phyloP scores from a whole-genome alignment of 169 alveolate genomes.

The Cryptosporidium ubiquitum region DNA sequence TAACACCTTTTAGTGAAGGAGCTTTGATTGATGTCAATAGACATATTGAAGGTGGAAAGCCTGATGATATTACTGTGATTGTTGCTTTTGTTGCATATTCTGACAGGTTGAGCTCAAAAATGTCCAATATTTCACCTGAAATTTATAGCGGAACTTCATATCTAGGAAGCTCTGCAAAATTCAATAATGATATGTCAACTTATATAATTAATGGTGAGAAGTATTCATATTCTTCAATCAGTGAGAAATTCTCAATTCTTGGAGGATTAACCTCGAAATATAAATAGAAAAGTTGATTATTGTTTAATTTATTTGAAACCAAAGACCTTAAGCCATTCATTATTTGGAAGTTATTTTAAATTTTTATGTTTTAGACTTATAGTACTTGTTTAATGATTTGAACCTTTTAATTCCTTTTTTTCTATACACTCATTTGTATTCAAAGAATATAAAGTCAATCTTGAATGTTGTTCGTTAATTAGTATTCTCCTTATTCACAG shows the following conservation, averaged over 20 bases:
- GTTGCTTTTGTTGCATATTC: slow-evolving; percentile 76
- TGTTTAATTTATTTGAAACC: not conserved
- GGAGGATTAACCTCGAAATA: slow-evolving; percentile 30
- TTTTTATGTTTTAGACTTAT: not conserved
- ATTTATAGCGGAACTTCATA: slow-evolving; percentile 51
- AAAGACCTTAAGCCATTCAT: not conserved
- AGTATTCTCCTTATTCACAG: not conserved
- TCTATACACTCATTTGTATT: not conserved
- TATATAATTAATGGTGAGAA: slow-evolving; percentile 71
- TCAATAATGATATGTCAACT: slow-evolving; percentile 47
- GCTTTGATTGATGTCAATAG: slow-evolving; percentile 77
- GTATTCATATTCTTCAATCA: slow-evolving; percentile 57
- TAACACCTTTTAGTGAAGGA: slow-evolving; percentile 79
- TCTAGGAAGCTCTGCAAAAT: slow-evolving; percentile 70
- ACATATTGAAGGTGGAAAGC: slow-evolving; percentile 81
- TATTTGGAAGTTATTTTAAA: not conserved
- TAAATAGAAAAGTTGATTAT: not conserved
- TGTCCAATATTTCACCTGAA: slow-evolving; percentile 55
- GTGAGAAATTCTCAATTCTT: slow-evolving; percentile 43
- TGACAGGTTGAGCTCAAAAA: slow-evolving; percentile 11
- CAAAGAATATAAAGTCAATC: too few species aligned
- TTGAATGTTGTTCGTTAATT: not conserved
- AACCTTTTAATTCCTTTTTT: not conserved
- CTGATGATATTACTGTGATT: slow-evolving; percentile 82
- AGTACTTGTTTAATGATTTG: too few species aligned